Percentiles rank a stretch among this genome's conserved stretches.
Evolutionary conservation across 148 eudicot genomes (phyloP).

Genomic region (Vaccinium darrowii): DNA sequence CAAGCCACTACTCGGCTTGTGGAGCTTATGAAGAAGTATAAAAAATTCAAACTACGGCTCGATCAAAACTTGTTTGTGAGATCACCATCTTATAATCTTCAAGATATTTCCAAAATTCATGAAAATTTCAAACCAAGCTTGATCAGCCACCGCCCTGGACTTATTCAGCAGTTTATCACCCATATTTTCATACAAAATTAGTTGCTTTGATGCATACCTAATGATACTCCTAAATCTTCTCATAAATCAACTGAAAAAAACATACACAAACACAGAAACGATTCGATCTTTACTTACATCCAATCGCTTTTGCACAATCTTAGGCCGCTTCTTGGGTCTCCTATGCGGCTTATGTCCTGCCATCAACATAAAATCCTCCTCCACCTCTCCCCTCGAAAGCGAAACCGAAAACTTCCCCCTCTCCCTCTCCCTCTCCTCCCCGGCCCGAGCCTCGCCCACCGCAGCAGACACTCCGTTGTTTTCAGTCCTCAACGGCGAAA

Average conservation of each 20-base stretch:
- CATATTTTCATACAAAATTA: not conserved
- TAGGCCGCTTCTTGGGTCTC: slow-evolving; percentile 52
- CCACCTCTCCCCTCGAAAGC: slow-evolving; percentile 40
- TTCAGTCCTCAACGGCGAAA: slow-evolving; percentile 31
- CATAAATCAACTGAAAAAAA: not conserved
- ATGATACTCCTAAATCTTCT: not conserved
- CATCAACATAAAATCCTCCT: slow-evolving; percentile 45
- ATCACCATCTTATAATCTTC: not conserved
- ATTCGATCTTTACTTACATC: slow-evolving; percentile 35
- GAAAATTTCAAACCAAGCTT: not conserved
- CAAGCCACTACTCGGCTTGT: not conserved
- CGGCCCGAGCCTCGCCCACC: not conserved
- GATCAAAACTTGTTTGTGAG: not conserved
- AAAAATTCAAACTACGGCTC: not conserved
- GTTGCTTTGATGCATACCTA: not conserved
- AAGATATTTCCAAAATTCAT: not conserved
- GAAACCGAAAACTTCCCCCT: slow-evolving; percentile 39
- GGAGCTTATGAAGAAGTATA: not conserved
- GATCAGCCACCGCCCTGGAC: not conserved
- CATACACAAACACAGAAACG: not conserved
- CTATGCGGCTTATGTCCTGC: slow-evolving; percentile 38
- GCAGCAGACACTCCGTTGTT: slow-evolving; percentile 27
- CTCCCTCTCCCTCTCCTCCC: slow-evolving; percentile 26
- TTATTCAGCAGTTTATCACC: not conserved
- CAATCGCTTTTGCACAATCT: slow-evolving; percentile 39